Conservation (phyloP, 306 rosid genomes). For the Quercus bicolor region DNA sequence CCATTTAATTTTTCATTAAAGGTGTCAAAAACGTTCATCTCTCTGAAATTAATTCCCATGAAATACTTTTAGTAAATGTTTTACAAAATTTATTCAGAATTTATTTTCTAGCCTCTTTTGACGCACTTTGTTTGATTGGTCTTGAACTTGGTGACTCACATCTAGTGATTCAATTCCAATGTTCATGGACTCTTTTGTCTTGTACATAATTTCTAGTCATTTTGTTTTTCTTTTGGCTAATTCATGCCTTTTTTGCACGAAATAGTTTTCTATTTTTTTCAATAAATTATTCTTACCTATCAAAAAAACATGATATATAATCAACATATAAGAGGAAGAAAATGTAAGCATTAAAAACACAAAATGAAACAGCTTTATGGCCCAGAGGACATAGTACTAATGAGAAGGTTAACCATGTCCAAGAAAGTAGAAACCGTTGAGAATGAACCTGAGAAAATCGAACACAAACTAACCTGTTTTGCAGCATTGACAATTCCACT, state of each 20-base stretch:
- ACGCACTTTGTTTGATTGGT: too few species aligned
- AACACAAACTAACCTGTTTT: conserved; percentile 53
- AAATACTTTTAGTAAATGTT: neutral
- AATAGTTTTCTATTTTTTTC: neutral
- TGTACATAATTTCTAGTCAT: too few species aligned
- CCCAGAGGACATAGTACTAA: conserved; percentile 2
- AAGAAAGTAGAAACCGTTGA: neutral
- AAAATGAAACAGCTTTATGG: conserved; percentile 4
- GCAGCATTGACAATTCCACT: conserved; percentile 99
- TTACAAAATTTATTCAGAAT: too few species aligned
- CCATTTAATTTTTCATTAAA: neutral
- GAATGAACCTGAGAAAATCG: neutral
- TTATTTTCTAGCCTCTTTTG: too few species aligned
- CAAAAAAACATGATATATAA: neutral
- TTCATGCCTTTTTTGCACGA: too few species aligned
- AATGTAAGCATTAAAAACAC: neutral
- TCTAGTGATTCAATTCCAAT: too few species aligned
- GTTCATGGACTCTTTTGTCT: too few species aligned
- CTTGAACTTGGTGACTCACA: too few species aligned
- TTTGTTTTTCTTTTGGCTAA: too few species aligned
- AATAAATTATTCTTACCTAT: neutral
- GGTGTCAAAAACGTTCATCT: neutral
- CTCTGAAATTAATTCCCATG: neutral
- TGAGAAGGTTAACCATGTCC: neutral
- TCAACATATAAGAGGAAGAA: neutral